Evolutionary conservation across 1,139 yeast species (phyloP), one percentile per base, ranked within the genome.

Genomic region (Blastobotrys capitulatus): DNA sequence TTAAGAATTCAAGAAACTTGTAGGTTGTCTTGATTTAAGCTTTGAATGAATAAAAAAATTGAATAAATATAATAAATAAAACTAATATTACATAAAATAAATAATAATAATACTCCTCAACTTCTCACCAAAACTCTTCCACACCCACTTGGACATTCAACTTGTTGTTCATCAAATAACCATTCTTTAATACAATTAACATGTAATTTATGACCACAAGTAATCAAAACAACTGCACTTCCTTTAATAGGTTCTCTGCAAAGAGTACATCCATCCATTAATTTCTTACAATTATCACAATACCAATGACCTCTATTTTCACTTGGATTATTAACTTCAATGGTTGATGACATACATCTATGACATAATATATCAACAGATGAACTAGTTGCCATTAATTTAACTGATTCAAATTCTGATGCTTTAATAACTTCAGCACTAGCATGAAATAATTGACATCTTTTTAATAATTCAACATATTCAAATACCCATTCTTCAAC

Each of bases 191-290:
- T 72, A 69, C 98, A 92, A 3, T 80, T 81, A 60, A 80, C 81
- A 66, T 92, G 98, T 1, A 95, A 90, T 49, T 82, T 75, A 65
- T 92, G 97, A 0, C 97, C 97, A 70, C 97, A 92, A 42, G 72
- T 76, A 48, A 86, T 68, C 20, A 82, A 70, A n/a, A 80, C 80
- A 22, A 86, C 78, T 10, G 83, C 77, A 48, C 86, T 71, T 0
- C 95, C 95, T 58, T 77, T 79, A 58, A 90, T 75, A 2, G 96
- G 92, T 60, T 79, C 83, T 54, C 83, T 76, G 63, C 97, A 92
- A 54, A 84, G 79, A n/a, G 83, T 75, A 65, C 97, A 92, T 39
- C 81, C 78, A 55, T 79, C 83, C 55, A 80, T 83, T 27, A 73
- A 72, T 42, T 67, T 71, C 2, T 73, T 70, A 64, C 97, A 90